Percentiles rank a stretch among this genome's conserved stretches.
Evolutionary conservation across 768 basidiomycete species (phyloP).

Genomic region (Russula vinacea): DNA sequence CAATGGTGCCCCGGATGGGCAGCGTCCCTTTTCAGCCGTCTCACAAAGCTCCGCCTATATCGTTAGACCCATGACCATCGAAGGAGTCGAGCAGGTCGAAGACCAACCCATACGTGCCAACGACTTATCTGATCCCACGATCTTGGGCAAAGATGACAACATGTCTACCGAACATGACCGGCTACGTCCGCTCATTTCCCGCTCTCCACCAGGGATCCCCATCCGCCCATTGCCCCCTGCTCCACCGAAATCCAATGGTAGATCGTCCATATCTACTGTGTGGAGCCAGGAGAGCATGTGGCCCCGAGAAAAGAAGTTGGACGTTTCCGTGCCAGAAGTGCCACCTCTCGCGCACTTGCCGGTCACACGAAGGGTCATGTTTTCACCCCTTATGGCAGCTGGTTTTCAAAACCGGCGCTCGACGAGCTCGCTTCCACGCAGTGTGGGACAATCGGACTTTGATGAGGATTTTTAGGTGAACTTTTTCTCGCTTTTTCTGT

Average conservation of each 20-base stretch:
- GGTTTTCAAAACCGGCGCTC: constrained; percentile 11
- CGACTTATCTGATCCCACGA: background rate
- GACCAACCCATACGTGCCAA: background rate
- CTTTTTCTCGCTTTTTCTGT: background rate
- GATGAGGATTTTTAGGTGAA: constrained; percentile 13
- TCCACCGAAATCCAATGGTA: background rate
- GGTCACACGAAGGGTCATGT: constrained; percentile 3
- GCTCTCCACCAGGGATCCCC: background rate
- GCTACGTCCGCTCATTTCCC: constrained; percentile 1
- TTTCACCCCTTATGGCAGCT: background rate
- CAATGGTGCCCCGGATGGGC: background rate
- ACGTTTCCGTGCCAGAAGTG: background rate
- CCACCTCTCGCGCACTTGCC: constrained; percentile 13
- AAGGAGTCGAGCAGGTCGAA: background rate
- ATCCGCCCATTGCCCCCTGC: background rate
- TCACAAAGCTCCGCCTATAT: background rate
- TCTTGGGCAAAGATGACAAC: background rate
- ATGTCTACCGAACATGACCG: background rate
- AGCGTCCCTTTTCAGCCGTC: background rate
- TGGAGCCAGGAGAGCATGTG: constrained; percentile 27
- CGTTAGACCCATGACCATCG: background rate
- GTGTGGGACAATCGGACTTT: constrained; percentile 19
- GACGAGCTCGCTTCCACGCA: constrained; percentile 19
- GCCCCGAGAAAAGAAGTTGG: constrained; percentile 15
- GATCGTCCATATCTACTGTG: constrained; percentile 19